These are phyloP conservation scores for Acanthamoeba royreba DNA, from an alignment of 208 protist species.

Conservation along the genomic window DNA sequence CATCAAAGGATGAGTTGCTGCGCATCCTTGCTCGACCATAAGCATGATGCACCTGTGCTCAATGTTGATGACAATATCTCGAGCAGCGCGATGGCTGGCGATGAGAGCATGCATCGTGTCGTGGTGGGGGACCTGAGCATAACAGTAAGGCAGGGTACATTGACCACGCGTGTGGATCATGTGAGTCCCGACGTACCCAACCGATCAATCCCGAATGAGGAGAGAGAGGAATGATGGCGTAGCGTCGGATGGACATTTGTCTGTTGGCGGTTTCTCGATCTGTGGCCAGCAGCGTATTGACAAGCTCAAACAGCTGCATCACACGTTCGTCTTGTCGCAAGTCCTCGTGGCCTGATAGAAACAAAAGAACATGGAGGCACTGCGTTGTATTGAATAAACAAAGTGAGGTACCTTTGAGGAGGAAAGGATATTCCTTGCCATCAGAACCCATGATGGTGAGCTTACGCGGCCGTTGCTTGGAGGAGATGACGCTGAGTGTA, in stretches of 20 bases:
- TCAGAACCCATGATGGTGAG: slow-evolving; percentile 94
- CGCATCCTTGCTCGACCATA: neutral
- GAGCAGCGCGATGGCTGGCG: neutral
- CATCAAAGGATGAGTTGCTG: neutral
- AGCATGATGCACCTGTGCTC: neutral
- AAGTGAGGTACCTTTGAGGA: slow-evolving; percentile 92
- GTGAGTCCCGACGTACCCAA: slow-evolving; percentile 85
- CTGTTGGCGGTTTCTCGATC: slow-evolving; percentile 84
- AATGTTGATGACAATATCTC: neutral
- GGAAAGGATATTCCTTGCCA: slow-evolving; percentile 94
- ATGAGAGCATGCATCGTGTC: slow-evolving; percentile 49
- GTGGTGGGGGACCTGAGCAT: slow-evolving; percentile 31
- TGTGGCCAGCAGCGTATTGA: slow-evolving; percentile 96
- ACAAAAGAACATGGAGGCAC: neutral
- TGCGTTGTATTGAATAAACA: neutral
- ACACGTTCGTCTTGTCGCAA: slow-evolving; percentile 98
- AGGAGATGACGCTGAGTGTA: slow-evolving; percentile 94
- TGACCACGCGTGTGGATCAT: neutral
- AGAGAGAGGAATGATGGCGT: slow-evolving; percentile 98
- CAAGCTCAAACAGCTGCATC: slow-evolving; percentile 99
- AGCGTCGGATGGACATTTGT: slow-evolving; percentile 92
- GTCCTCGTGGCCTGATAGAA: slow-evolving; percentile 76
- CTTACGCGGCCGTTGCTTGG: slow-evolving; percentile 99
- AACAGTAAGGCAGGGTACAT: neutral
- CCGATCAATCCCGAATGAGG: slow-evolving; percentile 98